Conservation (phyloP, 1,284 basidiomycete genomes). For the Boletus nobilissimus region DNA sequence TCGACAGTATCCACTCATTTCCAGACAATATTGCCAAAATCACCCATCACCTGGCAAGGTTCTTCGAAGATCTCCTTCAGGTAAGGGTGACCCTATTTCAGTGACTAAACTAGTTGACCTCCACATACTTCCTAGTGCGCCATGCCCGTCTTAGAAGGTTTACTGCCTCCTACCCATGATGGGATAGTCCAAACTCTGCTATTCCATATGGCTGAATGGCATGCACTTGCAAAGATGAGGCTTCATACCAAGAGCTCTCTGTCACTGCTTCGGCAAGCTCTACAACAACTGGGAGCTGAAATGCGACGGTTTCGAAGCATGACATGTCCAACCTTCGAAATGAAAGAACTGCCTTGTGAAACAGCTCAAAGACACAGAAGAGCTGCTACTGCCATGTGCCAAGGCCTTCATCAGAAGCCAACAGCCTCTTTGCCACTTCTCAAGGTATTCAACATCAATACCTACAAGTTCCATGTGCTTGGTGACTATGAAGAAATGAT, state of each 20-base stretch:
- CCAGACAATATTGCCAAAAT: too few species aligned
- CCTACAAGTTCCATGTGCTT: slow-evolving; percentile 5
- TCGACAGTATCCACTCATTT: too few species aligned
- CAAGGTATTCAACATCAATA: neutral
- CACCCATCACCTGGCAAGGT: too few species aligned
- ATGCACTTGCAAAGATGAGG: too few species aligned
- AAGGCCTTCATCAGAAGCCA: neutral
- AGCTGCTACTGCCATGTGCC: neutral
- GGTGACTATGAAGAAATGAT: neutral
- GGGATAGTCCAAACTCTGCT: neutral
- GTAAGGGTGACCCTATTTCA: too few species aligned
- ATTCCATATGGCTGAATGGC: slow-evolving; percentile 1
- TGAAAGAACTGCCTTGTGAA: neutral
- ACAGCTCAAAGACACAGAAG: neutral
- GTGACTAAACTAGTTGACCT: too few species aligned
- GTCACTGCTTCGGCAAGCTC: neutral
- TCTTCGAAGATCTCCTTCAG: too few species aligned
- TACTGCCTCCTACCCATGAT: slow-evolving; percentile 14
- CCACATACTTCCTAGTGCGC: slow-evolving; percentile 13
- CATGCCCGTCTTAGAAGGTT: slow-evolving; percentile 13
- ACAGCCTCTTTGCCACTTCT: neutral
- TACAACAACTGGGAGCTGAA: neutral
- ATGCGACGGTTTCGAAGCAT: neutral
- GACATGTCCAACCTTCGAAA: neutral
- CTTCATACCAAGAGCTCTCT: neutral